These are phyloP conservation scores for Pleurotus salmoneostramineus DNA, from an alignment of 768 basidiomycete genomes.

Conservation along the genomic window DNA sequence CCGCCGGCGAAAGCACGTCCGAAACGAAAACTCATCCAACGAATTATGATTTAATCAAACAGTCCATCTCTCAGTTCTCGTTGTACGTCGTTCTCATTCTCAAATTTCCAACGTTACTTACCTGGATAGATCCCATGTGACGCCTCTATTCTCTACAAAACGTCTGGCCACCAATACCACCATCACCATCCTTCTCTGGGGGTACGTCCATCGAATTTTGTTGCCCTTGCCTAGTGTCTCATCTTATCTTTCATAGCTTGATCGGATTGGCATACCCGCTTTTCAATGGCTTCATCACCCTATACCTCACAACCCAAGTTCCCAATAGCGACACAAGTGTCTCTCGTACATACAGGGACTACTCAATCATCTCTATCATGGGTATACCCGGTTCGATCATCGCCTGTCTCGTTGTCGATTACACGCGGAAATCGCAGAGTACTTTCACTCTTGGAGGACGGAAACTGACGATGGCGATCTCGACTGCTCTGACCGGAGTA, in stretches of 20 bases:
- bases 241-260: background rate
- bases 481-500: slow-evolving; percentile 38
- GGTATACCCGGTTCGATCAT: slow-evolving; percentile 46
- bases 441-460: slow-evolving; percentile 37
- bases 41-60: slow-evolving; percentile 24
- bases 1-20: slow-evolving; percentile 16
- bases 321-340: slow-evolving; percentile 17
- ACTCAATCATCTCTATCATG: slow-evolving; percentile 42
- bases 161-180: slow-evolving; percentile 41
- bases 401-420: slow-evolving; percentile 41
- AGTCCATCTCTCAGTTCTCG: slow-evolving; percentile 33
- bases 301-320: slow-evolving; percentile 37
- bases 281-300: slow-evolving; percentile 47
- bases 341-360: slow-evolving; percentile 39
- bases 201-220: slow-evolving; percentile 22
- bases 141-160: slow-evolving; percentile 42
- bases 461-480: slow-evolving; percentile 40
- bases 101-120: background rate
- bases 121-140: slow-evolving; percentile 39
- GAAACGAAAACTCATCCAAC: slow-evolving; percentile 11
- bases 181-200: slow-evolving; percentile 48
- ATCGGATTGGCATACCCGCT: slow-evolving; percentile 54
- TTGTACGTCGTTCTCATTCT: slow-evolving; percentile 23
- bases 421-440: slow-evolving; percentile 24
- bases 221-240: background rate